Evolutionary conservation across 306 rosid species (phyloP).

Genomic region (Hylodesmum podocarpum): DNA sequence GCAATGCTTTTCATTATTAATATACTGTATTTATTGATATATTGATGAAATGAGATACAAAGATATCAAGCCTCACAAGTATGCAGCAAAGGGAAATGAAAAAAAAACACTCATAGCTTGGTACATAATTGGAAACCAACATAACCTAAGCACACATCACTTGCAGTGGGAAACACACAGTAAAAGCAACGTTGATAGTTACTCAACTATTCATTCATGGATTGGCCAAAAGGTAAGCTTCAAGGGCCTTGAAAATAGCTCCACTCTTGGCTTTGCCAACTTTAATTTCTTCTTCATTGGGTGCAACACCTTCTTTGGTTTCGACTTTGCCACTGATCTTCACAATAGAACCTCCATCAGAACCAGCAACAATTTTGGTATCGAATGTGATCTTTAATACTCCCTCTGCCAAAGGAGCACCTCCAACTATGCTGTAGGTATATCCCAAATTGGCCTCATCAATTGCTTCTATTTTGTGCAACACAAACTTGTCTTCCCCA

Average conservation of each 20-base stretch:
- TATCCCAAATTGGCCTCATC: slow-evolving; percentile 36
- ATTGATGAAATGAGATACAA: neutral
- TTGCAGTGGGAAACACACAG: too few species aligned
- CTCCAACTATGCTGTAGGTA: slow-evolving; percentile 44
- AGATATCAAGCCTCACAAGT: neutral
- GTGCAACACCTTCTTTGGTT: too few species aligned
- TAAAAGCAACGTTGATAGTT: too few species aligned
- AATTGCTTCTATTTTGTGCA: slow-evolving; percentile 38
- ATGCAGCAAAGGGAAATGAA: neutral
- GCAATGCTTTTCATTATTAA: too few species aligned
- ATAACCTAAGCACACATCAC: too few species aligned
- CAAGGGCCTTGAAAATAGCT: too few species aligned
- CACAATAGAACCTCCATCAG: slow-evolving; percentile 34
- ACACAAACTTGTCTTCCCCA: slow-evolving; percentile 28
- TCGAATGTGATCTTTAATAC: slow-evolving; percentile 34
- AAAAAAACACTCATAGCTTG: too few species aligned
- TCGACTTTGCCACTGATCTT: neutral
- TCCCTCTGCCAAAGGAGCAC: neutral
- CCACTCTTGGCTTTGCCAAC: too few species aligned
- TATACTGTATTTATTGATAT: too few species aligned
- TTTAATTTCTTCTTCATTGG: neutral
- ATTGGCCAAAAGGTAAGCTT: too few species aligned
- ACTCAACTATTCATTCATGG: slow-evolving; percentile 30
- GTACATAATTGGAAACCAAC: too few species aligned
- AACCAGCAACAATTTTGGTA: slow-evolving; percentile 23